phyloP scores from a whole-genome alignment of 805 yeast genomes.

The Saturnispora serradocipensis region DNA sequence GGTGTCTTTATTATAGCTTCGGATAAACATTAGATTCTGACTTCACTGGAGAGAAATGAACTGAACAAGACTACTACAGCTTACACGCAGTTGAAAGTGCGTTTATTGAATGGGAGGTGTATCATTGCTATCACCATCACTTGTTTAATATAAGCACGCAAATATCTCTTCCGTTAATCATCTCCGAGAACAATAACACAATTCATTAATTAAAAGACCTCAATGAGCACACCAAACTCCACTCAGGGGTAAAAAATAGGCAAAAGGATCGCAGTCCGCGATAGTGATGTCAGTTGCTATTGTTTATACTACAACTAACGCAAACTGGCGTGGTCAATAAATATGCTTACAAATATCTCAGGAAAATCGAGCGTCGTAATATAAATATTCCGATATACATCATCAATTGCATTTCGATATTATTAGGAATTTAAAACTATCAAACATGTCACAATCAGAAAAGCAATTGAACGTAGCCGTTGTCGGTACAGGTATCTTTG shows the following conservation, averaged over 20 bases:
- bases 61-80: too few relatives aligned
- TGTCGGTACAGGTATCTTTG: constrained; percentile 84
- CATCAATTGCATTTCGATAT: not conserved
- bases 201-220: not conserved
- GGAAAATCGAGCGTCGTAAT: not conserved
- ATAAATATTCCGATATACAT: not conserved
- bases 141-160: too few relatives aligned
- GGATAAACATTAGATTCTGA: too few relatives aligned
- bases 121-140: too few relatives aligned
- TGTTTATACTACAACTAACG: not conserved
- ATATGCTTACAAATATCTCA: not conserved
- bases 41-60: too few relatives aligned
- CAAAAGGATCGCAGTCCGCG: not conserved
- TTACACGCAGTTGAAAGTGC: too few relatives aligned
- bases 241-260: not conserved
- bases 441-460: not conserved
- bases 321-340: not conserved
- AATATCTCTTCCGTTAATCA: too few relatives aligned
- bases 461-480: constrained; percentile 45
- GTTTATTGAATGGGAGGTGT: too few relatives aligned
- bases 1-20: too few relatives aligned
- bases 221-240: not conserved
- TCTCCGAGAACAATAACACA: not conserved
- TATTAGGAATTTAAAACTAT: not conserved
- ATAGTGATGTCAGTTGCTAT: not conserved